phyloP scores from a whole-genome alignment of 768 basidiomycete species.

The Lactarius vividus region DNA sequence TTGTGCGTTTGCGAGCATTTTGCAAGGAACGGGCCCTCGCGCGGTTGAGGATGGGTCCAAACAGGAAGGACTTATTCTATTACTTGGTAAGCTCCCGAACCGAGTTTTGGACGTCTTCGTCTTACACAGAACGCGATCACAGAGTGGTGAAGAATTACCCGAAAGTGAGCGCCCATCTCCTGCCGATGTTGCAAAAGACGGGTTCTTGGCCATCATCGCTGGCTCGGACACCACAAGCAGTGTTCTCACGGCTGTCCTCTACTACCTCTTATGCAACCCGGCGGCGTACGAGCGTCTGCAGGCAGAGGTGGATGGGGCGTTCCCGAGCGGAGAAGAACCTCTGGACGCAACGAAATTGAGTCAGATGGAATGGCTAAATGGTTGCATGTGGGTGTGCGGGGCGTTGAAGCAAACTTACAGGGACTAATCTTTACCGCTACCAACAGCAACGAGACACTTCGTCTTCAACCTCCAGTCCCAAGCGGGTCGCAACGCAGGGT shows the following conservation, averaged over 20 bases:
- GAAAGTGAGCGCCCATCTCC: background rate
- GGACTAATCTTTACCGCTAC: background rate
- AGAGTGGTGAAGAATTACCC: constrained; percentile 4
- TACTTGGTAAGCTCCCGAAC: constrained; percentile 35
- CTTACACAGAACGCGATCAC: background rate
- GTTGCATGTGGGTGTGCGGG: constrained; percentile 7
- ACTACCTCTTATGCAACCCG: background rate
- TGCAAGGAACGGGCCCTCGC: background rate
- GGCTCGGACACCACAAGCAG: background rate
- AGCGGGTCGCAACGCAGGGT: background rate
- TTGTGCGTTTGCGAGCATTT: background rate
- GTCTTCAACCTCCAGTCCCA: background rate
- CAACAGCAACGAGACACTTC: background rate
- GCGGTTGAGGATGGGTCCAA: constrained; percentile 1
- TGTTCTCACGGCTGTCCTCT: background rate
- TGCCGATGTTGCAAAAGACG: background rate
- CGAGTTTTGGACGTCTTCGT: background rate
- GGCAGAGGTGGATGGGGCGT: background rate
- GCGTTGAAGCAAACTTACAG: background rate
- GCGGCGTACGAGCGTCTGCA: background rate
- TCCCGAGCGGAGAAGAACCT: constrained; percentile 5
- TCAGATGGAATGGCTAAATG: constrained; percentile 10
- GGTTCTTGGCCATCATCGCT: background rate
- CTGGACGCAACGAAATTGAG: constrained; percentile 1
- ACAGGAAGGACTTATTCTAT: constrained; percentile 38